Evolutionary conservation across 2,329 filamentous ascomycete species (phyloP).

Genomic region (Penicillium italicum): DNA sequence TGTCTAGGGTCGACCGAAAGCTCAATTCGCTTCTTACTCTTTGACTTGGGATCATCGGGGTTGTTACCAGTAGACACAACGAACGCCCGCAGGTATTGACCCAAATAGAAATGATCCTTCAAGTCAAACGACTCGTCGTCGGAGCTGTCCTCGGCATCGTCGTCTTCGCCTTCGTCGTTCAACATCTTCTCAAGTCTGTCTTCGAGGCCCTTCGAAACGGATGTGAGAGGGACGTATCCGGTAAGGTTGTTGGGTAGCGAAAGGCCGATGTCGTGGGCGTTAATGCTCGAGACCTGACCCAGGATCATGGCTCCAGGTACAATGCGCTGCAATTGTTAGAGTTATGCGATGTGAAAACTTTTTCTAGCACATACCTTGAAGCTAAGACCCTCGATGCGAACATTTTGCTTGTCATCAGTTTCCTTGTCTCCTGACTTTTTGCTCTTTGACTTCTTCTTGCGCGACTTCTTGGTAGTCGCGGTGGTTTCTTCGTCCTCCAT

Average conservation of each 20-base stretch:
- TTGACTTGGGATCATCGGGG: conserved; percentile 49
- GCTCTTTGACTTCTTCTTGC: conserved; percentile 40
- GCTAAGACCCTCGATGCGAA: conserved; percentile 81
- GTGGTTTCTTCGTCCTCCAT: conserved; percentile 46
- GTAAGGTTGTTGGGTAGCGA: conserved; percentile 88
- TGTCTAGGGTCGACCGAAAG: conserved; percentile 76
- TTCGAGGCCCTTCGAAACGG: conserved; percentile 78
- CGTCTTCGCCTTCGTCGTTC: conserved; percentile 56
- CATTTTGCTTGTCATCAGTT: conserved; percentile 48
- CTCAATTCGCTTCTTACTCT: conserved; percentile 77
- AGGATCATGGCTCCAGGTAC: conserved; percentile 82
- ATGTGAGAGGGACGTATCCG: conserved; percentile 85
- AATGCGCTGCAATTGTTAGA: conserved; percentile 61
- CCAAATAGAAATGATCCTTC: conserved; percentile 69
- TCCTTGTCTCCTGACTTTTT: conserved; percentile 54
- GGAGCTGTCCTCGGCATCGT: conserved; percentile 51
- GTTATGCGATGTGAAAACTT: not conserved
- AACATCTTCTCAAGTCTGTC: conserved; percentile 66
- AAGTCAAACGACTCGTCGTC: conserved; percentile 64
- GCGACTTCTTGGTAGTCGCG: conserved; percentile 36
- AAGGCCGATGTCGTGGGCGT: conserved; percentile 71
- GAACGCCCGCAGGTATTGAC: conserved; percentile 82
- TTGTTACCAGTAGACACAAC: conserved; percentile 72
- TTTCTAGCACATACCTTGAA: conserved; percentile 64
- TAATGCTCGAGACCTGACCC: conserved; percentile 79